Percentiles rank a stretch among this genome's conserved stretches.
Evolutionary conservation across 257 asterid species (phyloP).

Genomic region (Schizonepeta tenuifolia): DNA sequence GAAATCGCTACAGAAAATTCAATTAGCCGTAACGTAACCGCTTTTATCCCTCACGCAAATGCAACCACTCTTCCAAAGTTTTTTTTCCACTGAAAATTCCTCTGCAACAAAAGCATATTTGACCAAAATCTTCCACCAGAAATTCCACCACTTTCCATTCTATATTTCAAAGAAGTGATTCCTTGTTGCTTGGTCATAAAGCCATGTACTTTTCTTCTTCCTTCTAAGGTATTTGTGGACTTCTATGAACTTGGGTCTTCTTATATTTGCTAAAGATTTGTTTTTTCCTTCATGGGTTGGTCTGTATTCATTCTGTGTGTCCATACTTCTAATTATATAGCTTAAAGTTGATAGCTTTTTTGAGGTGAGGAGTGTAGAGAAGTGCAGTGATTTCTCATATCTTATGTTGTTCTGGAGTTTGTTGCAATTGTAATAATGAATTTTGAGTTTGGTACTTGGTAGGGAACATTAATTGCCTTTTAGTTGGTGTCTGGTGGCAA

Average conservation of each 20-base stretch:
- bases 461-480: constrained; percentile 26
- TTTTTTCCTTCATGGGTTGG: constrained; percentile 20
- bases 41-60: constrained; percentile 28
- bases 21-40: constrained; percentile 2
- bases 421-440: constrained; percentile 33
- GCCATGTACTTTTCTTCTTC: constrained; percentile 45
- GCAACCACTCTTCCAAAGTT: constrained; percentile 28
- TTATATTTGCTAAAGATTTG: constrained; percentile 18
- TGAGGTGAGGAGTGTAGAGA: too few species aligned
- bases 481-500: constrained; percentile 37
- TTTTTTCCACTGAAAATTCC: constrained; percentile 27
- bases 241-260: constrained; percentile 32
- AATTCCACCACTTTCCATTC: constrained; percentile 8
- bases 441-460: constrained; percentile 12
- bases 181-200: constrained; percentile 51
- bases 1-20: constrained; percentile 31
- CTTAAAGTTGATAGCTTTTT: constrained; percentile 18
- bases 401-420: constrained; percentile 16
- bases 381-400: too few species aligned
- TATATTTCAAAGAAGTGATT: constrained; percentile 22
- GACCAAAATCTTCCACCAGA: constrained; percentile 29
- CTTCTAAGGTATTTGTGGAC: constrained; percentile 23
- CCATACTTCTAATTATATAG: background rate
- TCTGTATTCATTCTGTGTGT: constrained; percentile 25
- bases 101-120: constrained; percentile 30